Conservation (phyloP, 176 grass and related monocot species). For the Coix lacrymajobi region DNA sequence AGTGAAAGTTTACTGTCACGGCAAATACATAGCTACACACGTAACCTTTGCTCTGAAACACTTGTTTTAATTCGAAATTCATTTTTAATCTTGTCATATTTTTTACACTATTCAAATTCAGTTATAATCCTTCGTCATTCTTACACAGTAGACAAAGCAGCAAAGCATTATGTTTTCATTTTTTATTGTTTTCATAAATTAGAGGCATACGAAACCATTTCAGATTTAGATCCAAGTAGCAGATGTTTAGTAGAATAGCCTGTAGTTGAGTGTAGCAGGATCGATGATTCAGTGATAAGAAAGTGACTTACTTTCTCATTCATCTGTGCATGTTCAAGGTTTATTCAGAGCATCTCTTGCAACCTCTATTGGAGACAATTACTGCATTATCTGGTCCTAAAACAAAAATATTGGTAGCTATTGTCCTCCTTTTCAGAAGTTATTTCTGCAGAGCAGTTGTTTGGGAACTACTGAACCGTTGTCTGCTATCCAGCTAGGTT, state of each 20-base stretch:
- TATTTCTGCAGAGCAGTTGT: not conserved
- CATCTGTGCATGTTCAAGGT: conserved; percentile 46
- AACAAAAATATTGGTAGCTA: conserved; percentile 62
- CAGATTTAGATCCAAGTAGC: not conserved
- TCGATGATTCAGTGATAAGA: not conserved
- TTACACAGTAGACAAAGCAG: not conserved
- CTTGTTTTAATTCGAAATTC: not conserved
- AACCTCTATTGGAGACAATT: conserved; percentile 74
- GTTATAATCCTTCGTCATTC: not conserved
- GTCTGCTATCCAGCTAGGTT: conserved; percentile 55
- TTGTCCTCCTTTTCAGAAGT: not conserved
- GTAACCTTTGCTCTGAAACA: not conserved
- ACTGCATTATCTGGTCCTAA: conserved; percentile 87
- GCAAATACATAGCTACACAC: not conserved
- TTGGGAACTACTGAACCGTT: not conserved
- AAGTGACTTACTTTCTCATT: not conserved
- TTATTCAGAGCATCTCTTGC: conserved; percentile 76
- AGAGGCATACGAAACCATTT: not conserved
- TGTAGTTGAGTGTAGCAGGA: not conserved
- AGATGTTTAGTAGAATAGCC: not conserved
- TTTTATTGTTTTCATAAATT: too few species aligned
- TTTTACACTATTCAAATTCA: not conserved
- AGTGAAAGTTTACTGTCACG: not conserved
- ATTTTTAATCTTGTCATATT: not conserved
- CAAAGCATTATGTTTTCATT: not conserved